Evolutionary conservation across 2,329 filamentous ascomycete species (phyloP).

Genomic region (Cercospora sp.): DNA sequence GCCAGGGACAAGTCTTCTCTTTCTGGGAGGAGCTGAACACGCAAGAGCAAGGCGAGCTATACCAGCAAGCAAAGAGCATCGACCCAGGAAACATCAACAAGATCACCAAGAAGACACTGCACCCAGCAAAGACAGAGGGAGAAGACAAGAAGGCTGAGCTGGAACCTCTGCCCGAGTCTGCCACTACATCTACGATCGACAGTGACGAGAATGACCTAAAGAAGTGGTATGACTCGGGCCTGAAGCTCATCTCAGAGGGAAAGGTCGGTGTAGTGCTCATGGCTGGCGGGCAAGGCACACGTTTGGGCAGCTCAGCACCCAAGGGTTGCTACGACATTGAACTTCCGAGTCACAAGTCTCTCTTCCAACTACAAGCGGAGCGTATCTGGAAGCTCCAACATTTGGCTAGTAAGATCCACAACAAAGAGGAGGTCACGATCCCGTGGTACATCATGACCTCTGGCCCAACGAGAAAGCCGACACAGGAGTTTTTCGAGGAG

Average conservation of each 20-base stretch:
- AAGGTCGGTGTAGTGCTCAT: slow-evolving; percentile 86
- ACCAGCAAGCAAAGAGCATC: slow-evolving; percentile 73
- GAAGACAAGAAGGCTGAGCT: slow-evolving; percentile 58
- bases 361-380: slow-evolving; percentile 98
- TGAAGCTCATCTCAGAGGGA: slow-evolving; percentile 66
- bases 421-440: slow-evolving; percentile 63
- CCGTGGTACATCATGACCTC: slow-evolving; percentile 99
- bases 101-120: slow-evolving; percentile 77
- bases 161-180: slow-evolving; percentile 83
- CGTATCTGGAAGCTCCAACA: slow-evolving; percentile 83
- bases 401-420: slow-evolving; percentile 71
- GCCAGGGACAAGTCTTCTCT: slow-evolving; percentile 78
- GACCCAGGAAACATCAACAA: slow-evolving; percentile 85
- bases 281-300: slow-evolving; percentile 94
- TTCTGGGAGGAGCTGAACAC: slow-evolving; percentile 80
- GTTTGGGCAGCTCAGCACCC: slow-evolving; percentile 88
- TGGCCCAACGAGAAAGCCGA: slow-evolving; percentile 85
- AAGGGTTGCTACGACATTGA: slow-evolving; percentile 99
- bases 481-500: slow-evolving; percentile 89
- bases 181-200: slow-evolving; percentile 88
- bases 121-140: slow-evolving; percentile 65
- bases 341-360: slow-evolving; percentile 84
- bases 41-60: slow-evolving; percentile 74
- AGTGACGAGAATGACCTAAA: slow-evolving; percentile 75
- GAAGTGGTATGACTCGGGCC: slow-evolving; percentile 75